Conservation (phyloP, 768 basidiomycete genomes). For the Phallus indusiatus region DNA sequence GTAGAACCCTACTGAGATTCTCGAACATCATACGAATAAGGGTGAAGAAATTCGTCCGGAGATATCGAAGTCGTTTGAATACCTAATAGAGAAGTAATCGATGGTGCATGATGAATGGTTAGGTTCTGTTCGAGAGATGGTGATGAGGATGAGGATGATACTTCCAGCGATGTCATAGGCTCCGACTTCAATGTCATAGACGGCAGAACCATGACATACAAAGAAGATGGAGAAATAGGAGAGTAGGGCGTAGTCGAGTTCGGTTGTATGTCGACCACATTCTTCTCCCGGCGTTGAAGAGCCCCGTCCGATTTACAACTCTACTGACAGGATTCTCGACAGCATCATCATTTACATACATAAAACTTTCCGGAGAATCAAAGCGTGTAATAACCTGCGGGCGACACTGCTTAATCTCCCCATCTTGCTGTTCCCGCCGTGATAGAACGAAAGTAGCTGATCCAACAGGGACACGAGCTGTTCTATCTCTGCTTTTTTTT, state of each 20-base stretch:
- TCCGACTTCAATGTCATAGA: not conserved
- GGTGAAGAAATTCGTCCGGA: not conserved
- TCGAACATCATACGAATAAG: too few species aligned
- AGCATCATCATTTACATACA: constrained; percentile 64
- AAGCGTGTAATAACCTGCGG: constrained; percentile 18
- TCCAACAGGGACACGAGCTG: not conserved
- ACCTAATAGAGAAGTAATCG: not conserved
- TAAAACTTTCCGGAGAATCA: constrained; percentile 34
- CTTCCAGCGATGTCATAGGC: not conserved
- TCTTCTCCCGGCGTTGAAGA: not conserved
- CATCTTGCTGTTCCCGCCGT: not conserved
- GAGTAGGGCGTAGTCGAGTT: not conserved
- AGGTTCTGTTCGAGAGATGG: not conserved
- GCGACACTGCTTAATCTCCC: not conserved
- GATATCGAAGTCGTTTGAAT: too few species aligned
- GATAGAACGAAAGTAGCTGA: not conserved
- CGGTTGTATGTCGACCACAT: not conserved
- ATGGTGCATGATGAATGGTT: constrained; percentile 17
- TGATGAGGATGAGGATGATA: too few species aligned
- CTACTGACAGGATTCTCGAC: not conserved
- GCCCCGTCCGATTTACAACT: not conserved
- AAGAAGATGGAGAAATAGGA: not conserved
- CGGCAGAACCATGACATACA: not conserved
- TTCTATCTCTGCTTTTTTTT: not conserved
- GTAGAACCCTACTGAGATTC: not conserved